Conservation (phyloP, 2,329 filamentous ascomycete genomes). For the Plectosphaerella cucumerina region DNA sequence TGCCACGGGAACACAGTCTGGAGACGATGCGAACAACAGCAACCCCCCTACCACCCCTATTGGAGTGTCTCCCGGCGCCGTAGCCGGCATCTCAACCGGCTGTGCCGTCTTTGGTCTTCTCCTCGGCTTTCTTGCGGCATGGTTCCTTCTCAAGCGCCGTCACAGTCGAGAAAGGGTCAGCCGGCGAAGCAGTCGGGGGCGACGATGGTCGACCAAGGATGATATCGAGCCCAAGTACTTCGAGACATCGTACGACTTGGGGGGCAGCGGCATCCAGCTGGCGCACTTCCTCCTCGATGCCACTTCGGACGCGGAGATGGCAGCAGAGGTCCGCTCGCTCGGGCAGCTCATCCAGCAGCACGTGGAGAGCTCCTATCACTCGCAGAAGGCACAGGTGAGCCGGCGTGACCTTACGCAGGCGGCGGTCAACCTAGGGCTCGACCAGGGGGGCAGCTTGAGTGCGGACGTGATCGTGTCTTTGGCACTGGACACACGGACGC, state of each 20-base stretch:
- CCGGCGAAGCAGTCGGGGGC: too few relatives aligned
- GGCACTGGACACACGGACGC: slow-evolving; percentile 25
- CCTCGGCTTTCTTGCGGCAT: slow-evolving; percentile 2
- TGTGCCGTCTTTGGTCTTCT: neutral
- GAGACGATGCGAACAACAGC: too few relatives aligned
- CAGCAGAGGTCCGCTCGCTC: slow-evolving; percentile 25
- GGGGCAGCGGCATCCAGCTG: slow-evolving; percentile 19
- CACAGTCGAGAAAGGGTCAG: too few relatives aligned
- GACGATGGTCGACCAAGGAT: too few relatives aligned
- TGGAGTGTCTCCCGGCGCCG: neutral
- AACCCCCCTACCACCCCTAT: too few relatives aligned
- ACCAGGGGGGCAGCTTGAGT: slow-evolving; percentile 6
- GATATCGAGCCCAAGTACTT: too few relatives aligned
- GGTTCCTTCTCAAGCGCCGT: neutral
- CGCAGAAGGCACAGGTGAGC: slow-evolving; percentile 15
- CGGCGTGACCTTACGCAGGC: slow-evolving; percentile 14
- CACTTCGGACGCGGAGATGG: slow-evolving; percentile 30
- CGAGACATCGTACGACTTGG: neutral
- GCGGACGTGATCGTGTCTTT: slow-evolving; percentile 19
- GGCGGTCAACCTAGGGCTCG: slow-evolving; percentile 22
- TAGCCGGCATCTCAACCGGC: slow-evolving; percentile 6
- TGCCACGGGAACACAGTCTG: too few relatives aligned
- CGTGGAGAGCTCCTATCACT: slow-evolving; percentile 34
- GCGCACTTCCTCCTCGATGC: slow-evolving; percentile 31
- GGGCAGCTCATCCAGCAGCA: slow-evolving; percentile 32